Percentiles rank a stretch among this genome's conserved stretches.
Evolutionary conservation across 345 rosid species (phyloP).

Genomic region (Cardiospermum halicacabum): DNA sequence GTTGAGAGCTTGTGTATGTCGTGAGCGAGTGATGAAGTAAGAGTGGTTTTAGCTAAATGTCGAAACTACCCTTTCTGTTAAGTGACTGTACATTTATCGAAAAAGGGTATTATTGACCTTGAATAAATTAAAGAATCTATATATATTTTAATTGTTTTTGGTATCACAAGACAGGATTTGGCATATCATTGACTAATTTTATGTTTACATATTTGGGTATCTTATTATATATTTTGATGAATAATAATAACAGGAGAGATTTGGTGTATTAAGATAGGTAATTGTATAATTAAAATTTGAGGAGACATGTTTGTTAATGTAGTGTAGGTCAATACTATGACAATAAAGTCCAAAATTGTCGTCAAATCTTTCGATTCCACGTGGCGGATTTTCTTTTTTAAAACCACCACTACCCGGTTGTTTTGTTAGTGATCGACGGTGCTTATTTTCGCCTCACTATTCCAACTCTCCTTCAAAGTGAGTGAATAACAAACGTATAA

Average conservation of each 20-base stretch:
- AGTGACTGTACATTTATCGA: too few species aligned
- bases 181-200: too few species aligned
- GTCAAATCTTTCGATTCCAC: slow-evolving; percentile 19
- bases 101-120: slow-evolving; percentile 12
- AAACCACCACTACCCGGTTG: not conserved
- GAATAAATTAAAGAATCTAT: too few species aligned
- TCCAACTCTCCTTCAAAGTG: not conserved
- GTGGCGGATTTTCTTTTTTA: slow-evolving; percentile 8
- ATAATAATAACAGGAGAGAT: too few species aligned
- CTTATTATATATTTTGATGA: too few species aligned
- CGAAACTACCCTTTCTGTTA: not conserved
- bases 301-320: not conserved
- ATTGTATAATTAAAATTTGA: not conserved
- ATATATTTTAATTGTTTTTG: too few species aligned
- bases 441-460: not conserved
- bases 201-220: too few species aligned
- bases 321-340: not conserved
- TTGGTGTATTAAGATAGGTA: too few species aligned
- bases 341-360: slow-evolving; percentile 12
- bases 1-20: not conserved
- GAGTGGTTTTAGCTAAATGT: not conserved
- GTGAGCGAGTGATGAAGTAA: not conserved
- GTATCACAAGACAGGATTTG: too few species aligned
- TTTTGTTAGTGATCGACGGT: not conserved
- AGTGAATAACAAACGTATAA: not conserved